Conservation (phyloP, 768 basidiomycete genomes). For the Mycena sanguinolenta region DNA sequence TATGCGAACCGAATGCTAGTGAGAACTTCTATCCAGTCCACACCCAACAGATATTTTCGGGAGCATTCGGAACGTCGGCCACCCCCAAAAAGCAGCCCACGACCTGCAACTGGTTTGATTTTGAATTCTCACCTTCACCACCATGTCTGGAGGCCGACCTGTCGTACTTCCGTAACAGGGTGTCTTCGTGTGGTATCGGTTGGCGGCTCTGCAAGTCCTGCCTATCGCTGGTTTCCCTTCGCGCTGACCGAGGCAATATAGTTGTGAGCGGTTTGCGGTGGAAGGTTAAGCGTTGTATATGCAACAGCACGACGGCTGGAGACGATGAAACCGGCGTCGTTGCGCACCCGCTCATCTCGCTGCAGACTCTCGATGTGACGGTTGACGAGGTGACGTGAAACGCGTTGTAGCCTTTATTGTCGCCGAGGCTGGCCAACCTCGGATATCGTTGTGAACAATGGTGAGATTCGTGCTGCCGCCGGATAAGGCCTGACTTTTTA, state of each 20-base stretch:
- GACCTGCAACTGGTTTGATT: too few species aligned
- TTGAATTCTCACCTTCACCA: too few species aligned
- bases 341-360: constrained; percentile 57
- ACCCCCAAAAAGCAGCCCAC: too few species aligned
- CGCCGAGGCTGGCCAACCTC: constrained; percentile 68
- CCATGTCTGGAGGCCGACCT: constrained; percentile 8
- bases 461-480: constrained; percentile 54
- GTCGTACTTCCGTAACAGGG: constrained; percentile 83
- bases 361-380: constrained; percentile 72
- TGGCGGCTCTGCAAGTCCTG: constrained; percentile 66
- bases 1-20: background rate
- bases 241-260: constrained; percentile 40
- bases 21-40: background rate
- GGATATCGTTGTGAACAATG: constrained; percentile 87
- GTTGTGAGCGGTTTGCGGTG: constrained; percentile 76
- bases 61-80: too few species aligned
- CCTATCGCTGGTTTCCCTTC: background rate
- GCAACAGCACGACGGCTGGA: constrained; percentile 79
- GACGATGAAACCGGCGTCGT: constrained; percentile 69
- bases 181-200: constrained; percentile 82
- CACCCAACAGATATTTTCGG: too few species aligned
- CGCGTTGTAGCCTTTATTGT: constrained; percentile 65
- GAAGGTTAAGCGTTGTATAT: constrained; percentile 81
- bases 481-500: background rate
- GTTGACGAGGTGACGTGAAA: constrained; percentile 68